These are phyloP conservation scores for Guadua angustifolia DNA, from an alignment of 176 grass and related monocot species.

Conservation along the genomic window DNA sequence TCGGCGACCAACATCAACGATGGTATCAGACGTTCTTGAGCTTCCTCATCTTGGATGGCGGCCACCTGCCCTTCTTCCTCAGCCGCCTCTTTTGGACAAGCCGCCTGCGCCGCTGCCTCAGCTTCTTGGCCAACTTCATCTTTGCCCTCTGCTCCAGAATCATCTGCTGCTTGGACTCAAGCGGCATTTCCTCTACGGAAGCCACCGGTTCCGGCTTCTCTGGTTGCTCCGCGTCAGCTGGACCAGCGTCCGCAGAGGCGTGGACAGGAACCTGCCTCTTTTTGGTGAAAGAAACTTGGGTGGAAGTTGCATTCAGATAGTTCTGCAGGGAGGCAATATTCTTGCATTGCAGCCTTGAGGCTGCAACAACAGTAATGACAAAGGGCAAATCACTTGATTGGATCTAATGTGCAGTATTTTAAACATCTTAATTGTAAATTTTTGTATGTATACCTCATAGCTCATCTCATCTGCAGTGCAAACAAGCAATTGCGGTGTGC, in stretches of 20 bases:
- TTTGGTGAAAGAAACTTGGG: slow-evolving; percentile 29
- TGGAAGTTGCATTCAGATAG: slow-evolving; percentile 38
- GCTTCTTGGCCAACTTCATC: slow-evolving; percentile 78
- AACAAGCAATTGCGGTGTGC: background rate
- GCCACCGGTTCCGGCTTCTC: slow-evolving; percentile 46
- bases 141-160: slow-evolving; percentile 58
- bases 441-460: background rate
- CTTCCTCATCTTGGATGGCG: slow-evolving; percentile 89
- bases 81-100: slow-evolving; percentile 77
- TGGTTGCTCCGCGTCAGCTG: slow-evolving; percentile 42
- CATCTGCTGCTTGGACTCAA: slow-evolving; percentile 77
- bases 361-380: slow-evolving; percentile 48
- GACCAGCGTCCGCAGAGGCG: slow-evolving; percentile 54
- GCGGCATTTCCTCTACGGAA: slow-evolving; percentile 61
- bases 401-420: background rate
- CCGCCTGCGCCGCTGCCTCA: slow-evolving; percentile 68
- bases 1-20: background rate
- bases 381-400: slow-evolving; percentile 15
- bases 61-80: slow-evolving; percentile 92
- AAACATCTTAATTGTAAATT: background rate
- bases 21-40: slow-evolving; percentile 58
- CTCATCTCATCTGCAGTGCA: background rate
- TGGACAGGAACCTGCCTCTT: slow-evolving; percentile 55
- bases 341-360: slow-evolving; percentile 58
- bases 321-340: slow-evolving; percentile 27